These are phyloP conservation scores for Hirschioporus abietinus DNA, from an alignment of 768 basidiomycete species.

Conservation along the genomic window DNA sequence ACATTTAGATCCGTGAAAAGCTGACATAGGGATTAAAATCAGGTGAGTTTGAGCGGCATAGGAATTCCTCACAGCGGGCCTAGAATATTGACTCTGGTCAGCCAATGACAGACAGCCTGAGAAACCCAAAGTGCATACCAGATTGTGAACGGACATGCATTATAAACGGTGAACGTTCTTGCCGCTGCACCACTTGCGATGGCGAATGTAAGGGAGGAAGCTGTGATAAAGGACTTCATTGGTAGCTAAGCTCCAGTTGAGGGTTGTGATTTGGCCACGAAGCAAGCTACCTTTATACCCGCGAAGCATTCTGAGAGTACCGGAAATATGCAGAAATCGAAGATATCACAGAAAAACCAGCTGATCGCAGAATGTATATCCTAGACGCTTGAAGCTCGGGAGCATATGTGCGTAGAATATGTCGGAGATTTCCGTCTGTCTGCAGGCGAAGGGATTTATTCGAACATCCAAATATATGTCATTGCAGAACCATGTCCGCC, in stretches of 20 bases:
- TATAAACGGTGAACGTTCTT: slow-evolving; percentile 36
- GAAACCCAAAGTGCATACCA: slow-evolving; percentile 24
- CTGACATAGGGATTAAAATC: slow-evolving; percentile 10
- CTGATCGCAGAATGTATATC: neutral
- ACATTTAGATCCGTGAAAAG: slow-evolving; percentile 30
- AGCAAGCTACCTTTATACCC: neutral
- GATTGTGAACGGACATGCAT: slow-evolving; percentile 37
- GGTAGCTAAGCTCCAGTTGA: neutral
- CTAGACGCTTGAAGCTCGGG: neutral
- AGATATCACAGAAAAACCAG: neutral
- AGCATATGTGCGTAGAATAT: neutral
- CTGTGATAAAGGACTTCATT: neutral
- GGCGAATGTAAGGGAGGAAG: slow-evolving; percentile 11
- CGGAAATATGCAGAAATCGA: neutral
- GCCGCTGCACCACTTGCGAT: slow-evolving; percentile 13
- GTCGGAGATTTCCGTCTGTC: neutral
- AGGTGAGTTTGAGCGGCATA: neutral
- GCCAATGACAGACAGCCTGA: neutral
- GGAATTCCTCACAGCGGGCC: slow-evolving; percentile 24
- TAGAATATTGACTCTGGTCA: slow-evolving; percentile 3
- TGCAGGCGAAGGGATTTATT: neutral
- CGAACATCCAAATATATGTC: neutral
- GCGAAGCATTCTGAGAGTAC: neutral
- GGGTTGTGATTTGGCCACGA: neutral
- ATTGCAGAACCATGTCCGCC: neutral